Conservation (phyloP, 2,329 filamentous ascomycete species). For the Calonectria pteridis region DNA sequence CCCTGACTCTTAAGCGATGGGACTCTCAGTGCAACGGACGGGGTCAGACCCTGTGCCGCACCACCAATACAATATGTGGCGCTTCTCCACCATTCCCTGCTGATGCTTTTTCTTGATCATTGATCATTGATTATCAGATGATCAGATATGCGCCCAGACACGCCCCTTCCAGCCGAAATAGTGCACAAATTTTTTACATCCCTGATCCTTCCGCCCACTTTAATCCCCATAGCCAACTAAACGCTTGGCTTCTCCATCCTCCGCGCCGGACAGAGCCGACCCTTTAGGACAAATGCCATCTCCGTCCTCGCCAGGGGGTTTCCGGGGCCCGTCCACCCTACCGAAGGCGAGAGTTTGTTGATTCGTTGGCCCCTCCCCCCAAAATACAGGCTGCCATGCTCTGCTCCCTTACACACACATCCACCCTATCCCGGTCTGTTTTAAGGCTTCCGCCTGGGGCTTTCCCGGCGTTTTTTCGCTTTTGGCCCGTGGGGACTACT, state of each 20-base stretch:
- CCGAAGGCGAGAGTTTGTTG: not conserved
- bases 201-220: not conserved
- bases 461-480: not conserved
- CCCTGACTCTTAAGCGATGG: not conserved
- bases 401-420: not conserved
- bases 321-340: not conserved
- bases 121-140: conserved; percentile 5
- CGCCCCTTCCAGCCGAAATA: not conserved
- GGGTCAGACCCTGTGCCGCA: not conserved
- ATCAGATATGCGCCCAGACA: conserved; percentile 2
- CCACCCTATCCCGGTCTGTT: not conserved
- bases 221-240: not conserved
- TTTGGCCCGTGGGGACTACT: not conserved
- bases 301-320: not conserved
- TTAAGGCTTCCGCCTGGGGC: not conserved
- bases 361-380: not conserved
- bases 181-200: not conserved
- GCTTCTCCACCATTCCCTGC: not conserved
- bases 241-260: not conserved
- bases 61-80: not conserved
- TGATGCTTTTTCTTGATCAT: not conserved
- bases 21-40: not conserved
- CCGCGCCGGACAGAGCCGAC: conserved; percentile 8
- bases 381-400: not conserved
- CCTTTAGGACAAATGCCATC: conserved; percentile 5